Conservation (phyloP, 2,329 filamentous ascomycete genomes). For the Diatrype stigma region DNA sequence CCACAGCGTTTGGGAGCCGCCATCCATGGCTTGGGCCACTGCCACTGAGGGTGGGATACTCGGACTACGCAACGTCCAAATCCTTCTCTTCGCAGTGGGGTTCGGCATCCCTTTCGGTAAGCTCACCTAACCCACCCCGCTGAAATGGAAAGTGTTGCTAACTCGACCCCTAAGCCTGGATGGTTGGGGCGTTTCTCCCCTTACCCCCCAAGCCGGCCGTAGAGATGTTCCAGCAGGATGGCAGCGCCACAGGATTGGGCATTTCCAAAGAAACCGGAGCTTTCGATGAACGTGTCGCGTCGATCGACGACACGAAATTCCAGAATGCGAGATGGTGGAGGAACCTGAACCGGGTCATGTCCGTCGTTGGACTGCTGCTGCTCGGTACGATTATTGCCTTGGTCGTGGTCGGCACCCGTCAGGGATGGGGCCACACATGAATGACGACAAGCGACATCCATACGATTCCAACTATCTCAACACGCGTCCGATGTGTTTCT, state of each 20-base stretch:
- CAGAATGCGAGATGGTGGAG: constrained; percentile 57
- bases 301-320: constrained; percentile 41
- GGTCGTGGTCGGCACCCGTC: constrained; percentile 46
- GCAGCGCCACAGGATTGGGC: constrained; percentile 36
- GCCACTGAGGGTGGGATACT: constrained; percentile 56
- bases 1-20: constrained; percentile 68
- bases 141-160: too few species aligned
- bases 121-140: constrained; percentile 23
- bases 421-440: constrained; percentile 39
- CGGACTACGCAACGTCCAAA: constrained; percentile 68
- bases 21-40: constrained; percentile 61
- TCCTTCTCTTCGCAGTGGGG: constrained; percentile 69
- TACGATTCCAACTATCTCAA: neutral
- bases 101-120: constrained; percentile 73
- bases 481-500: neutral
- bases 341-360: constrained; percentile 55
- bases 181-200: constrained; percentile 71
- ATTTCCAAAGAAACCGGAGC: constrained; percentile 23
- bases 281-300: constrained; percentile 29
- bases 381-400: constrained; percentile 49
- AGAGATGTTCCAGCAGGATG: constrained; percentile 46
- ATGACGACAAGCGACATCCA: neutral
- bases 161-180: constrained; percentile 59
- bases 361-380: constrained; percentile 50
- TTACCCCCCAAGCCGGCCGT: constrained; percentile 56